Evolutionary conservation across 1,284 basidiomycete genomes (phyloP).

Genomic region (Peniophora sp.): DNA sequence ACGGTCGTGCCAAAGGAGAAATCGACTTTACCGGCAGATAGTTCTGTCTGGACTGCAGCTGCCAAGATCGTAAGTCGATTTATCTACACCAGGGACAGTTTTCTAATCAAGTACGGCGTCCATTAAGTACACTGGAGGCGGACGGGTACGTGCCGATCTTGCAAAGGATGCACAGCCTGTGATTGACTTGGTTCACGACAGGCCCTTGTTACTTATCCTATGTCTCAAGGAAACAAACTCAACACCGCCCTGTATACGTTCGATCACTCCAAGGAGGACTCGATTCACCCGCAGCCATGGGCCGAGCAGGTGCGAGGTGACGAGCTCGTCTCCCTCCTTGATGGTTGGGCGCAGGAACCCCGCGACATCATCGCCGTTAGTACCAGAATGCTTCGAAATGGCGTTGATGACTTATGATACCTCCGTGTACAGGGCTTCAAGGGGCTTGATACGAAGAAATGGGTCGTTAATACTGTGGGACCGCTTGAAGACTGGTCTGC

Average conservation of each 20-base stretch:
- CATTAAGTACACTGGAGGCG: constrained; percentile 25
- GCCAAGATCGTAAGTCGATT: constrained; percentile 27
- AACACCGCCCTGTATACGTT: not conserved
- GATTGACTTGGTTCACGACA: too few relatives aligned
- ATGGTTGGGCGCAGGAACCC: not conserved
- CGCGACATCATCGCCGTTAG: not conserved
- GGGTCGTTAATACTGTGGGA: not conserved
- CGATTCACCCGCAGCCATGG: not conserved
- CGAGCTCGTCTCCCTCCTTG: not conserved
- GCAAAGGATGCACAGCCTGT: too few relatives aligned
- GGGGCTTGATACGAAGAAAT: not conserved
- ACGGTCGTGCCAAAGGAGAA: not conserved
- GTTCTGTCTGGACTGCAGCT: constrained; percentile 26
- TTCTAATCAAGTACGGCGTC: not conserved
- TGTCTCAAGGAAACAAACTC: not conserved
- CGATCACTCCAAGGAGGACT: not conserved
- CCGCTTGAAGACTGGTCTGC: not conserved
- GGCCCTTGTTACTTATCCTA: constrained; percentile 33
- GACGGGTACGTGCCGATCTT: too few relatives aligned
- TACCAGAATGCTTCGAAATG: too few relatives aligned
- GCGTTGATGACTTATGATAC: not conserved
- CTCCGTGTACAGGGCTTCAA: not conserved
- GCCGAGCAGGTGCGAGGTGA: not conserved
- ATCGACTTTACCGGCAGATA: constrained; percentile 15
- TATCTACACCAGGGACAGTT: too few relatives aligned